A percentile compares a stretch with the other conserved stretches of the same genome.
Evolutionary conservation across 2,329 filamentous ascomycete genomes (phyloP).

Genomic region (Coniochaeta pulveracea): DNA sequence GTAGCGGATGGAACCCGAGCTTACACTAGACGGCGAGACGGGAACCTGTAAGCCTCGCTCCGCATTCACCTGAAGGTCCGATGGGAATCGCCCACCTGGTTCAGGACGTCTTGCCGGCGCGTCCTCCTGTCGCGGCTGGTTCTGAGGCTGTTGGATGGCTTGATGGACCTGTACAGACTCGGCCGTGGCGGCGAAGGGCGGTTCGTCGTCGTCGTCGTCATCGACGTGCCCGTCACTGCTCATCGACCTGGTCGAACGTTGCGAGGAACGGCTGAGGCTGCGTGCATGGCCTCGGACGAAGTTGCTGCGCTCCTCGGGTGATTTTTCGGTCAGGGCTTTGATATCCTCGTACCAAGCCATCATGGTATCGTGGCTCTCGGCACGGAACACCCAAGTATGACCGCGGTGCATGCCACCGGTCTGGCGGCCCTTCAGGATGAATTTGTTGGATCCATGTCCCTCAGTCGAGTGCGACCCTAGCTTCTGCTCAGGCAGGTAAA

Average conservation of each 20-base stretch:
- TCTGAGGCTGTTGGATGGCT: constrained; percentile 34
- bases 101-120: constrained; percentile 56
- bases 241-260: constrained; percentile 50
- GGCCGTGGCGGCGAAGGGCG: constrained; percentile 45
- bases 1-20: constrained; percentile 43
- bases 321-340: constrained; percentile 77
- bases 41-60: constrained; percentile 70
- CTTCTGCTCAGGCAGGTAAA: constrained; percentile 91
- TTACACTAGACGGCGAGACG: constrained; percentile 71
- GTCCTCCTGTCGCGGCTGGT: constrained; percentile 27
- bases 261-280: constrained; percentile 59
- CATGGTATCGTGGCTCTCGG: constrained; percentile 81
- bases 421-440: constrained; percentile 92
- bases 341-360: constrained; percentile 94
- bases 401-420: constrained; percentile 84
- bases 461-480: constrained; percentile 80
- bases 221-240: constrained; percentile 71
- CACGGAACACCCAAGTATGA: constrained; percentile 62
- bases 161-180: constrained; percentile 53
- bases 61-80: constrained; percentile 74
- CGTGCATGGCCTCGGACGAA: constrained; percentile 77
- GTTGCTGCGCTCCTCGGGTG: constrained; percentile 75
- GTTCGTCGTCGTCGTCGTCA: constrained; percentile 60
- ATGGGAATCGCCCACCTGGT: constrained; percentile 94
- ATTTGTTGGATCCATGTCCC: constrained; percentile 85